phyloP scores from a whole-genome alignment of 1,284 basidiomycete species.

The Abortiporus biennis region DNA sequence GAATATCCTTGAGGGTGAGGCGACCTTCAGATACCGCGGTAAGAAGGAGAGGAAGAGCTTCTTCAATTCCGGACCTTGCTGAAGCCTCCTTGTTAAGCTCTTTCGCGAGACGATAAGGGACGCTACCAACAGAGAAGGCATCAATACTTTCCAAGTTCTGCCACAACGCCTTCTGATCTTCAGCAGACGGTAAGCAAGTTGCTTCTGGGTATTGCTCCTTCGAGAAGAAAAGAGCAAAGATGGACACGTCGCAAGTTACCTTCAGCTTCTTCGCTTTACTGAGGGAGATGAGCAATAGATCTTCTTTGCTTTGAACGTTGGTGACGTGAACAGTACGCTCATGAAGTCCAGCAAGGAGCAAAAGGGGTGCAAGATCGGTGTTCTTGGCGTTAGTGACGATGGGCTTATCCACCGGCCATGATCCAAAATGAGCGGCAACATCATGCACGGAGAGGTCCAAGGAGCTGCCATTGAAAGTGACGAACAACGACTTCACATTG shows the following conservation, averaged over 20 bases:
- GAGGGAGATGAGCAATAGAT: constrained; percentile 87
- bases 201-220: constrained; percentile 68
- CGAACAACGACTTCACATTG: constrained; percentile 79
- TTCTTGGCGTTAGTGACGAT: constrained; percentile 93
- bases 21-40: constrained; percentile 81
- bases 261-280: constrained; percentile 93
- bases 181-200: constrained; percentile 64
- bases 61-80: constrained; percentile 79
- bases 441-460: constrained; percentile 45
- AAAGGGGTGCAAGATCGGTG: constrained; percentile 88
- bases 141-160: constrained; percentile 83
- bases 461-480: constrained; percentile 63
- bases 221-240: constrained; percentile 91
- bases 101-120: constrained; percentile 75
- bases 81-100: constrained; percentile 66
- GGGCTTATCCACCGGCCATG: constrained; percentile 89
- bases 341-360: constrained; percentile 91
- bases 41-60: constrained; percentile 85
- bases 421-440: constrained; percentile 84
- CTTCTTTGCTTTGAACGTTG: constrained; percentile 86
- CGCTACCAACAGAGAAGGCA: constrained; percentile 84
- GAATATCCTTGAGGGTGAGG: constrained; percentile 82
- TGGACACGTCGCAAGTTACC: constrained; percentile 94
- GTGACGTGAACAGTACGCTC: constrained; percentile 89
- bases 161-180: constrained; percentile 88